Conservation (phyloP, 2,329 filamentous ascomycete genomes). For the Ceratocystis harringtonii region DNA sequence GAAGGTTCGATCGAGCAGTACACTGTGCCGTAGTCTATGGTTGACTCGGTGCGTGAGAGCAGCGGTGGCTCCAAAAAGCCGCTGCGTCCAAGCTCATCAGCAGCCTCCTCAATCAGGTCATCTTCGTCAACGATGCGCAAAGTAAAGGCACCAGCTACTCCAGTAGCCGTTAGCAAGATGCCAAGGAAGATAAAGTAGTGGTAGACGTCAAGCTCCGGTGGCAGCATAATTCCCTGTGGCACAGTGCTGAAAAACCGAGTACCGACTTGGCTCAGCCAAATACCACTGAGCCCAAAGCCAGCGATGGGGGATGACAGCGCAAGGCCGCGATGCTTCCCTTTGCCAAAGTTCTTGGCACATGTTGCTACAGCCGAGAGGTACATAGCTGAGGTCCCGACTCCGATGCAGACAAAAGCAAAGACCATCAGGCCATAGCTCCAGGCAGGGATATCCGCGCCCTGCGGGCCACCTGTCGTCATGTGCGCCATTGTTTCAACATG, state of each 20-base stretch:
- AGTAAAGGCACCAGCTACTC: constrained; percentile 57
- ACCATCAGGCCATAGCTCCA: constrained; percentile 77
- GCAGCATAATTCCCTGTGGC: constrained; percentile 40
- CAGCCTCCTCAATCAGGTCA: constrained; percentile 75
- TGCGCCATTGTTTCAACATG: constrained; percentile 26
- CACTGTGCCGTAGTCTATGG: constrained; percentile 49
- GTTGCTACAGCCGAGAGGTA: constrained; percentile 87
- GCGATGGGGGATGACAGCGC: constrained; percentile 85
- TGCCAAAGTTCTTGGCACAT: constrained; percentile 94
- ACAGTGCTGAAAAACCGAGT: constrained; percentile 61
- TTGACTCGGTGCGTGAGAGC: constrained; percentile 35
- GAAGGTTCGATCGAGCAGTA: constrained; percentile 22
- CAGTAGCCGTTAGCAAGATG: constrained; percentile 52
- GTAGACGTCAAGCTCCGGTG: constrained; percentile 56
- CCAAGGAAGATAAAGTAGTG: constrained; percentile 79
- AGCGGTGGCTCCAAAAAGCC: constrained; percentile 66
- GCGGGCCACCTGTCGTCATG: constrained; percentile 24
- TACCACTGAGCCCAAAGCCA: constrained; percentile 80
- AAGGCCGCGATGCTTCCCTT: constrained; percentile 71
- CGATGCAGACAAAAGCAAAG: constrained; percentile 66
- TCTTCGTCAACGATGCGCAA: constrained; percentile 71
- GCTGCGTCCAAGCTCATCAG: constrained; percentile 80
- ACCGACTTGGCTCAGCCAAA: constrained; percentile 88
- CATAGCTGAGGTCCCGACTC: constrained; percentile 72
- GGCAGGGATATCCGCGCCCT: constrained; percentile 24